Evolutionary conservation across 345 rosid genomes (phyloP), one percentile per base, ranked within the genome.

Genomic region (Viola odorata): DNA sequence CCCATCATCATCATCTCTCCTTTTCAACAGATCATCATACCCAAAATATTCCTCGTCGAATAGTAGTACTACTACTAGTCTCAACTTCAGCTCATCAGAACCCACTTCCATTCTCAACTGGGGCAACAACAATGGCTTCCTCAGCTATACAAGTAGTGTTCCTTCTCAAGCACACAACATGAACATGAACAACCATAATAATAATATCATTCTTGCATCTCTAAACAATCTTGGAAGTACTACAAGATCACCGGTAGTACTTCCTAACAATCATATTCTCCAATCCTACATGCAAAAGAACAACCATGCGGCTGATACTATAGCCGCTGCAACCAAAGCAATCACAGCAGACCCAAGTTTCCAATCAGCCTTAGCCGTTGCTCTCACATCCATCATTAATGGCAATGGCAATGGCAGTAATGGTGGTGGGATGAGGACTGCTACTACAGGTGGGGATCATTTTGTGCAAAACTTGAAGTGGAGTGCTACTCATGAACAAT

Each of bases 261-360:
- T 23, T 23, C 32, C 32, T 23, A 23, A 23, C 32, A 23, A 23
- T 23, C 32, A 11, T 51, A 32, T 75, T 66, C 62, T 67, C 48
- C 73, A 72, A 50, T 74, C 83, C 57, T 78, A 58, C 78, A 49
- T 70, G 53, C 81, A 58, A 51, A 78, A 72, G 55, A 73, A 65
- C 53, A 75, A 59, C 69, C 58, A 63, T n/a, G 44, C 69, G 3
- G 55, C 68, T 5, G 85, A 80, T 67, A 67, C 79, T 53, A 79
- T 88, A 5, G 79, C 84, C 3, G 86, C 83, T 1, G 86, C 85
- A 41, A 81, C 88, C 42, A 78, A 83, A 74, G 92, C 91, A 9
- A 81, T 89, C 70, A 84, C 92, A 0, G 69, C 86, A 0, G 89
- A 91, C 73, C 96, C 98, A 41, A 81, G 64, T 77, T 91, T 89